These are phyloP conservation scores for Saccharomycopsis phalli DNA, from an alignment of 1,139 yeast genomes.

Conservation along the genomic window DNA sequence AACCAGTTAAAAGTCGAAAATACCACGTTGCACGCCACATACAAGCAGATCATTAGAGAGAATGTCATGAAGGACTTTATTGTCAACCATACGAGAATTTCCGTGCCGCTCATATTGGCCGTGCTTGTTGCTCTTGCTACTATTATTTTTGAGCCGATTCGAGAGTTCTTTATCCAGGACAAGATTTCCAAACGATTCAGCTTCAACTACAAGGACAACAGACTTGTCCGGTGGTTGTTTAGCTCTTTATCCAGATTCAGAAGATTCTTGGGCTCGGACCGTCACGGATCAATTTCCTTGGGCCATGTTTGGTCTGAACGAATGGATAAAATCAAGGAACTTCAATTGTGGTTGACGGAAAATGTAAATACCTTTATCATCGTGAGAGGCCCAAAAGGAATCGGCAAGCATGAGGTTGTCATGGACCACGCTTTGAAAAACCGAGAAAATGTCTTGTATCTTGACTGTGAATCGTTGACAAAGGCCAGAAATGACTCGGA, in stretches of 20 bases:
- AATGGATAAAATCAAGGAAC: constrained; percentile 52
- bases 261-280: constrained; percentile 5
- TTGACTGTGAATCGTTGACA: constrained; percentile 72
- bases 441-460: constrained; percentile 49
- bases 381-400: constrained; percentile 87
- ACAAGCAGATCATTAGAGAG: constrained; percentile 45
- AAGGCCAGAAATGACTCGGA: constrained; percentile 68
- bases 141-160: constrained; percentile 81
- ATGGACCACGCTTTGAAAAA: constrained; percentile 55
- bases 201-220: constrained; percentile 29
- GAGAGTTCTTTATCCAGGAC: constrained; percentile 70
- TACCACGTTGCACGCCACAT: constrained; percentile 66
- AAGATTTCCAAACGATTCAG: constrained; percentile 53
- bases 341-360: constrained; percentile 81
- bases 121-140: constrained; percentile 72
- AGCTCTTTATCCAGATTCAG: constrained; percentile 18
- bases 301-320: constrained; percentile 63
- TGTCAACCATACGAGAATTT: constrained; percentile 71
- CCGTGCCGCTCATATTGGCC: constrained; percentile 51
- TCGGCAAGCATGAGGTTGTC: constrained; percentile 82
- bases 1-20: constrained; percentile 61
- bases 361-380: constrained; percentile 80
- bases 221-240: constrained; percentile 27
- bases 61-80: constrained; percentile 48
- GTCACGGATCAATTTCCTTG: constrained; percentile 6